Conservation (phyloP, 495 filamentous ascomycete genomes). For the Aspergillus ellipticus region DNA sequence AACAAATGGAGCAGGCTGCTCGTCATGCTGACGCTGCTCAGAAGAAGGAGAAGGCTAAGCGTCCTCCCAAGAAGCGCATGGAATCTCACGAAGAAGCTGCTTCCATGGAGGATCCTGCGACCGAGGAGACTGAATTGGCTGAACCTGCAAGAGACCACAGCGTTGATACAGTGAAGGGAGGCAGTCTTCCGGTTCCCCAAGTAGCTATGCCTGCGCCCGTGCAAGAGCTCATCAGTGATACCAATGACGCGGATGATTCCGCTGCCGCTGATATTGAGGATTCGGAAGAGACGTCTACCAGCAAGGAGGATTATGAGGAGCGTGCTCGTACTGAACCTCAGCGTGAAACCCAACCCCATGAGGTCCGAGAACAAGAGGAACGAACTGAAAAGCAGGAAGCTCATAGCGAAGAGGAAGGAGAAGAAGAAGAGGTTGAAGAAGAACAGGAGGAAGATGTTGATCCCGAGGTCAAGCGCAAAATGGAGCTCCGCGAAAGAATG, state of each 20-base stretch:
- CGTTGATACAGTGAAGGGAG: conserved; percentile 50
- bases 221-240: conserved; percentile 63
- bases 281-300: conserved; percentile 69
- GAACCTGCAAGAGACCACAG: conserved; percentile 55
- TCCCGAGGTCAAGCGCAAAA: conserved; percentile 77
- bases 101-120: conserved; percentile 26
- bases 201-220: conserved; percentile 41
- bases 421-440: conserved; percentile 48
- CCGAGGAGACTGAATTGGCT: conserved; percentile 46
- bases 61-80: conserved; percentile 72
- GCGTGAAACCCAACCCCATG: conserved; percentile 16
- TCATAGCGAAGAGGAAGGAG: conserved; percentile 53
- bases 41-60: conserved; percentile 86
- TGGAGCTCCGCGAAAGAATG: conserved; percentile 91
- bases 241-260: conserved; percentile 87
- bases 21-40: conserved; percentile 74
- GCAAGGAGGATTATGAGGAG: conserved; percentile 71
- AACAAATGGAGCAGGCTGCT: conserved; percentile 81
- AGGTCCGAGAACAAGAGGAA: conserved; percentile 15
- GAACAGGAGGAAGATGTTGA: conserved; percentile 90
- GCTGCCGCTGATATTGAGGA: conserved; percentile 84
- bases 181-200: conserved; percentile 42
- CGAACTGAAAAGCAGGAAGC: conserved; percentile 33
- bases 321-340: conserved; percentile 21
- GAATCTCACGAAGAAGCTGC: conserved; percentile 48